A percentile compares a stretch with the other conserved stretches of the same genome.
Conservation (phyloP, 2,329 filamentous ascomycete genomes). For the Phyllosticta citribraziliensis region DNA sequence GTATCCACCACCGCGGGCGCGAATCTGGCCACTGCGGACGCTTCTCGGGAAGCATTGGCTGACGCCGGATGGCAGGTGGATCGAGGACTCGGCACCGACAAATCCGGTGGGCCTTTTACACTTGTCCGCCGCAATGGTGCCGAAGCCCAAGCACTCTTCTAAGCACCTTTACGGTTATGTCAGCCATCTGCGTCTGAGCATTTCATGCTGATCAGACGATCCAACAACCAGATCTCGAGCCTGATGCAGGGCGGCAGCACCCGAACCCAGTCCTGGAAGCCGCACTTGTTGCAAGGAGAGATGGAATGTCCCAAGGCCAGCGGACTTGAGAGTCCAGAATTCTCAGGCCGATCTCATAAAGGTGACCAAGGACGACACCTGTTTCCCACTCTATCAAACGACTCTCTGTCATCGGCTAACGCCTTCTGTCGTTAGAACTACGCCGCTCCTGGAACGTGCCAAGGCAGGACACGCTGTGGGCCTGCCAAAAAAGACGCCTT, state of each 20-base stretch:
- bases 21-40: background rate
- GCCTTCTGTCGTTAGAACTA: background rate
- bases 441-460: constrained; percentile 4
- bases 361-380: background rate
- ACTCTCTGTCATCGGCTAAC: background rate
- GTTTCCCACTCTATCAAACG: background rate
- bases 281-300: background rate
- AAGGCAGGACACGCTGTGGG: background rate
- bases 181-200: background rate
- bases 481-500: background rate
- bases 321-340: background rate
- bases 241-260: background rate
- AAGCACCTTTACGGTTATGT: constrained; percentile 4
- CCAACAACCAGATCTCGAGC: background rate
- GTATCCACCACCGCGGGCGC: background rate
- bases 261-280: background rate
- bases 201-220: constrained; percentile 10
- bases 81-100: background rate
- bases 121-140: constrained; percentile 2
- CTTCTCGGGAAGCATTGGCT: background rate
- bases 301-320: background rate
- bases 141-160: background rate
- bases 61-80: constrained; percentile 2
- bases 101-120: constrained; percentile 1
- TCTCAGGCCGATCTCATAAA: background rate